Percentiles rank a stretch among this genome's conserved stretches.
Evolutionary conservation across 192 early-diverging fungal species (phyloP).

Genomic region (Coemansia sp.): DNA sequence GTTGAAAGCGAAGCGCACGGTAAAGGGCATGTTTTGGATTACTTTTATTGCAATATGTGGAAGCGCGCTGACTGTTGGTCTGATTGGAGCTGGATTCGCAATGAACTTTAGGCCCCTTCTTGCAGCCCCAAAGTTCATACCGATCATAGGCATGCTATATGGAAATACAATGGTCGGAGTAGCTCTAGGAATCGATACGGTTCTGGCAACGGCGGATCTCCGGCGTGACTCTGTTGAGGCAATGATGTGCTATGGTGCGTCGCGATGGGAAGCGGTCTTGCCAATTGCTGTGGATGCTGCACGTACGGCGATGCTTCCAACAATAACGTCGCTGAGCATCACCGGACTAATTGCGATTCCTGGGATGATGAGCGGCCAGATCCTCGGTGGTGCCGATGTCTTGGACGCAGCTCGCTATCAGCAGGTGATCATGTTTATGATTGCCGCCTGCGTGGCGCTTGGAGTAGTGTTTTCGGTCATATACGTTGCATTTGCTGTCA

Average conservation of each 20-base stretch:
- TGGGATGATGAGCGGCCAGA: conserved; percentile 87
- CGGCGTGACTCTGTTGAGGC: conserved; percentile 54
- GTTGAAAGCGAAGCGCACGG: conserved; percentile 63
- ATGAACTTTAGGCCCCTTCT: conserved; percentile 69
- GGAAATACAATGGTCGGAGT: conserved; percentile 77
- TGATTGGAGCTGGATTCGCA: conserved; percentile 56
- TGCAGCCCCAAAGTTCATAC: conserved; percentile 73
- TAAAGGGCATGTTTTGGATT: conserved; percentile 71
- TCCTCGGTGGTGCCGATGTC: conserved; percentile 77
- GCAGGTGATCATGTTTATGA: conserved; percentile 86
- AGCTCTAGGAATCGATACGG: conserved; percentile 62
- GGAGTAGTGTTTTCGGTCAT: conserved; percentile 53
- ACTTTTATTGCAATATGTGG: conserved; percentile 54
- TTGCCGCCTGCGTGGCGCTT: conserved; percentile 68
- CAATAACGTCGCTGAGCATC: conserved; percentile 74
- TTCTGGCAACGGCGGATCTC: conserved; percentile 59
- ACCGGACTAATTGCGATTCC: conserved; percentile 87
- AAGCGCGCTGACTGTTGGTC: conserved; percentile 23
- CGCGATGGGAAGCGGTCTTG: conserved; percentile 78
- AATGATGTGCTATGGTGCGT: conserved; percentile 74
- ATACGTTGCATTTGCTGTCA: conserved; percentile 30
- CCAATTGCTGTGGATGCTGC: conserved; percentile 74
- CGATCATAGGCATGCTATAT: conserved; percentile 81
- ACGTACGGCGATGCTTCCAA: conserved; percentile 73
- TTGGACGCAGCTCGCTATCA: conserved; percentile 79